phyloP scores from a whole-genome alignment of 768 basidiomycete species.

The Suillus brevipes region DNA sequence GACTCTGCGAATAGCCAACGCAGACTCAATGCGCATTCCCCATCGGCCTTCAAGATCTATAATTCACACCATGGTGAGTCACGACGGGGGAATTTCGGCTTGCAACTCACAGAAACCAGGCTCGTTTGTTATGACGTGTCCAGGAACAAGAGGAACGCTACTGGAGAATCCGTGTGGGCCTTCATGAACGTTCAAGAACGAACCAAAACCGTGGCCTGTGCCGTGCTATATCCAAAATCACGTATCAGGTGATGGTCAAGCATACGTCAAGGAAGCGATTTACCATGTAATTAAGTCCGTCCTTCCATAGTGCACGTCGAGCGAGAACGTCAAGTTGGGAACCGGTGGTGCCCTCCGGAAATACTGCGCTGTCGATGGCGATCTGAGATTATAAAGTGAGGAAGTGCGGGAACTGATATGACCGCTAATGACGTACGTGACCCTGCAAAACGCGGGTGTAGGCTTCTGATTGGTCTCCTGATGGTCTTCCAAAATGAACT shows the following conservation, averaged over 20 bases:
- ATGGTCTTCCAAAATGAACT: constrained; percentile 84
- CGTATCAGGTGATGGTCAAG: constrained; percentile 13
- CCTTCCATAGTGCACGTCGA: constrained; percentile 85
- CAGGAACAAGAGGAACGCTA: constrained; percentile 69
- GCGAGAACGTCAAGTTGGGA: constrained; percentile 84
- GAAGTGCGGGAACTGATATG: constrained; percentile 18
- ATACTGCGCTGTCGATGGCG: constrained; percentile 85
- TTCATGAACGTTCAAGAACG: constrained; percentile 84
- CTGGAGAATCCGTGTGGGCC: constrained; percentile 79
- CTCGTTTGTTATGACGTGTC: constrained; percentile 92
- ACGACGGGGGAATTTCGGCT: constrained; percentile 11
- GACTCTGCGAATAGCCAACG: constrained; percentile 70
- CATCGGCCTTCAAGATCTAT: constrained; percentile 75
- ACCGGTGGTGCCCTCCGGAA: constrained; percentile 89
- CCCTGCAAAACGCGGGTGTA: constrained; percentile 96
- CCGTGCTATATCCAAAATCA: constrained; percentile 60
- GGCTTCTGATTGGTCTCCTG: constrained; percentile 83
- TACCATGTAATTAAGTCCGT: constrained; percentile 79
- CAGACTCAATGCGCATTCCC: constrained; percentile 93
- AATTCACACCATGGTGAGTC: constrained; percentile 16
- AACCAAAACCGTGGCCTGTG: constrained; percentile 88
- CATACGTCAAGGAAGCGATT: constrained; percentile 25
- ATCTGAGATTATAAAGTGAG: constrained; percentile 52
- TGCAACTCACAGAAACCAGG: constrained; percentile 81
- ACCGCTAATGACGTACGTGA: constrained; percentile 62